These are phyloP conservation scores for Auriculariales sp. DNA, from an alignment of 768 basidiomycete genomes.

Conservation along the genomic window DNA sequence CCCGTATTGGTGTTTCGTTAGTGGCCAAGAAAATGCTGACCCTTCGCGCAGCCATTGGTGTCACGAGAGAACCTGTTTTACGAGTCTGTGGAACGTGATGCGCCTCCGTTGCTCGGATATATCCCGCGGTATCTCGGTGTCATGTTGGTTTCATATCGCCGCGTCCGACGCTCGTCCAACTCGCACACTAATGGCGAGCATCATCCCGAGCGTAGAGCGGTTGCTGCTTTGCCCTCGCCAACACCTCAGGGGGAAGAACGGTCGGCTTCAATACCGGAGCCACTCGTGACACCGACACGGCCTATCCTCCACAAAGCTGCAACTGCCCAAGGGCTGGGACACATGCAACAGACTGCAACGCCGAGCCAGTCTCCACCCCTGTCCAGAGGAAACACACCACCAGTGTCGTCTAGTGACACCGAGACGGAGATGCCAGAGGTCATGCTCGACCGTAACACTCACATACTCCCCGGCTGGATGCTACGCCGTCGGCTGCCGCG, in stretches of 20 bases:
- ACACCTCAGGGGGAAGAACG: background rate
- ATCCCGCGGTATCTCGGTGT: constrained; percentile 98
- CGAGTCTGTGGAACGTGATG: constrained; percentile 87
- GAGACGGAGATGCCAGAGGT: constrained; percentile 92
- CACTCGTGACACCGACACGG: constrained; percentile 7
- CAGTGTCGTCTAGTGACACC: constrained; percentile 17
- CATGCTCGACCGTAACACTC: constrained; percentile 79
- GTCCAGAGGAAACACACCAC: too few relatives aligned
- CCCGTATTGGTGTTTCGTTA: background rate
- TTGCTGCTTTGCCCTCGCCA: constrained; percentile 6
- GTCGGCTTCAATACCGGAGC: background rate
- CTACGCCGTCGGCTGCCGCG: constrained; percentile 20
- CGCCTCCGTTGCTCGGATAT: constrained; percentile 81
- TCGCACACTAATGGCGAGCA: background rate
- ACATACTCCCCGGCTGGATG: constrained; percentile 93
- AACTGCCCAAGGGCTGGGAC: constrained; percentile 16
- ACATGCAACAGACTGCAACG: constrained; percentile 17
- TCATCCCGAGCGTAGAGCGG: background rate
- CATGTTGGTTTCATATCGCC: constrained; percentile 93
- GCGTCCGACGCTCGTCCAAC: constrained; percentile 28
- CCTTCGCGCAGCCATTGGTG: constrained; percentile 63
- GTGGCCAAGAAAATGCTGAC: constrained; percentile 9
- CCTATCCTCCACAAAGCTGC: constrained; percentile 15
- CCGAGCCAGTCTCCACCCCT: background rate
- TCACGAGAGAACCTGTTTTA: constrained; percentile 97